Conservation (phyloP, 768 basidiomycete genomes). For the Pulveroboletus sp. region DNA sequence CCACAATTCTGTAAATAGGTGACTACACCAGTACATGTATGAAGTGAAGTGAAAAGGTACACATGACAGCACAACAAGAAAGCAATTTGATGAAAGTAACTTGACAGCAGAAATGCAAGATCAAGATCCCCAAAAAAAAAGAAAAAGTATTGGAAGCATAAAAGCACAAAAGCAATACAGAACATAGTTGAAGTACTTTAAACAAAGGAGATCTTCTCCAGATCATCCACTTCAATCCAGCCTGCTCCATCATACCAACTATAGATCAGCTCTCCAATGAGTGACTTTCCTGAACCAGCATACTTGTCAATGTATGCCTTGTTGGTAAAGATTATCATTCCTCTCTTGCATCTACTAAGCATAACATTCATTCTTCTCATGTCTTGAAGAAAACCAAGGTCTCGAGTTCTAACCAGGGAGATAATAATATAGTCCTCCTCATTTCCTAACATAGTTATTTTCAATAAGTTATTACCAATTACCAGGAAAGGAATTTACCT, state of each 20-base stretch:
- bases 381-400: slow-evolving; percentile 64
- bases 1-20: slow-evolving; percentile 7
- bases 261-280: slow-evolving; percentile 38
- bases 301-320: slow-evolving; percentile 52
- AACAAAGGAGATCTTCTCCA: slow-evolving; percentile 20
- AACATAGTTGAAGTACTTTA: slow-evolving; percentile 4
- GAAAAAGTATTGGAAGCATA: background rate
- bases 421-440: slow-evolving; percentile 76
- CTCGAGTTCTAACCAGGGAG: slow-evolving; percentile 60
- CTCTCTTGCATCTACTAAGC: slow-evolving; percentile 73
- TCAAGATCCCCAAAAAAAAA: background rate
- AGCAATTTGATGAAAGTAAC: slow-evolving; percentile 16
- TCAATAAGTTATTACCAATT: background rate
- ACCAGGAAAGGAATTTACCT: slow-evolving; percentile 40
- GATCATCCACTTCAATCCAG: slow-evolving; percentile 34
- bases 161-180: background rate
- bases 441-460: slow-evolving; percentile 51
- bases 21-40: background rate
- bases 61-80: background rate
- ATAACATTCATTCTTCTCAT: slow-evolving; percentile 78
- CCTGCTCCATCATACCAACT: slow-evolving; percentile 28
- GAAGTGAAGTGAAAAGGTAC: background rate
- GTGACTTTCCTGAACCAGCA: slow-evolving; percentile 44
- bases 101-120: slow-evolving; percentile 11
- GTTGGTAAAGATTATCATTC: slow-evolving; percentile 72